phyloP scores from a whole-genome alignment of 1,284 basidiomycete species.

The Lentinula novae-zelandiae region DNA sequence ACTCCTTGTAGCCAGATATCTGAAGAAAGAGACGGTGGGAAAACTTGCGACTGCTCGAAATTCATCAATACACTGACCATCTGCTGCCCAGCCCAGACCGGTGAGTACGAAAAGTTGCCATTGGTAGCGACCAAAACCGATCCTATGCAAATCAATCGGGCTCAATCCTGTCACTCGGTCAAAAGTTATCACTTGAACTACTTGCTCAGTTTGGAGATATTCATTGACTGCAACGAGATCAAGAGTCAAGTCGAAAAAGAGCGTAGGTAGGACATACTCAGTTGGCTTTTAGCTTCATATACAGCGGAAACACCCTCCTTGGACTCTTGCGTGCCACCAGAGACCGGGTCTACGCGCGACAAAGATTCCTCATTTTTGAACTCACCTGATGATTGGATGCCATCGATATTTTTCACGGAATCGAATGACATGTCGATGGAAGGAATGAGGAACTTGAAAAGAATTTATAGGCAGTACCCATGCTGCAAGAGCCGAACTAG shows the following conservation, averaged over 20 bases:
- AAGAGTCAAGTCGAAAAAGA: not conserved
- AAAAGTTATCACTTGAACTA: not conserved
- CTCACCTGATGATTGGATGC: not conserved
- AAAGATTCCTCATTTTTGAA: not conserved
- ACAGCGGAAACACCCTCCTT: conserved; percentile 20
- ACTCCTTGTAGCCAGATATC: conserved; percentile 54
- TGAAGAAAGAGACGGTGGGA: conserved; percentile 19
- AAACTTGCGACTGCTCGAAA: conserved; percentile 7
- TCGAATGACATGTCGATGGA: not conserved
- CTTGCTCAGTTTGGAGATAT: conserved; percentile 44
- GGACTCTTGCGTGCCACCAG: not conserved
- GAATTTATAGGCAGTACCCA: too few relatives aligned
- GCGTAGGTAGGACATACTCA: conserved; percentile 14
- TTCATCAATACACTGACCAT: conserved; percentile 33
- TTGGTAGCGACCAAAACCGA: conserved; percentile 63
- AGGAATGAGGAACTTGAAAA: not conserved
- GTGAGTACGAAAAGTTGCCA: conserved; percentile 53
- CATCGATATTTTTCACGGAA: too few relatives aligned
- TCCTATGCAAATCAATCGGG: conserved; percentile 26
- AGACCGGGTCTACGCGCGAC: not conserved
- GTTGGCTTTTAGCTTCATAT: conserved; percentile 24
- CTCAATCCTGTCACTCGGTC: too few relatives aligned
- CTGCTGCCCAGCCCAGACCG: conserved; percentile 52
- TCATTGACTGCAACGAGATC: conserved; percentile 34
- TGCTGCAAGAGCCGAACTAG: not conserved